A percentile compares a stretch with the other conserved stretches of the same genome.
Conservation (phyloP, 2,329 filamentous ascomycete species). For the Pyrenochaeta sp. region DNA sequence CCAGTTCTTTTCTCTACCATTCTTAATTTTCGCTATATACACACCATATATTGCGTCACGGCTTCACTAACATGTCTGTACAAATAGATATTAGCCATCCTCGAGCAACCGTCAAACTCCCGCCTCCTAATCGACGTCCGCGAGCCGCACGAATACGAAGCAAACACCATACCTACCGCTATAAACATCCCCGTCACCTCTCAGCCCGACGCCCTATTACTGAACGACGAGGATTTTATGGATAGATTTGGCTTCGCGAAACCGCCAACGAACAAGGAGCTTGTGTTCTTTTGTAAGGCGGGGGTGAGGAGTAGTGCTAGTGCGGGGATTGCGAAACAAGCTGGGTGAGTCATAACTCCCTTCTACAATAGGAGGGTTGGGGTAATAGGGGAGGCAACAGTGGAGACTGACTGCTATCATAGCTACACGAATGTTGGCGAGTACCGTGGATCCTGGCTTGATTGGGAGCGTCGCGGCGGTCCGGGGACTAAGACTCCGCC, state of each 20-base stretch:
- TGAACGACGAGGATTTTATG: slow-evolving; percentile 80
- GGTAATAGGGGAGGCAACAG: background rate
- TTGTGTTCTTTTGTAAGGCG: slow-evolving; percentile 89
- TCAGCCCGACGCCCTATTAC: slow-evolving; percentile 80
- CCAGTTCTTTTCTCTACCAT: background rate
- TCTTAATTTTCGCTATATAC: too few species aligned
- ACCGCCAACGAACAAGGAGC: slow-evolving; percentile 32
- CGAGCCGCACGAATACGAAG: slow-evolving; percentile 72
- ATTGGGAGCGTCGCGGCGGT: slow-evolving; percentile 81
- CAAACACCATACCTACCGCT: slow-evolving; percentile 77
- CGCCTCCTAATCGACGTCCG: slow-evolving; percentile 67
- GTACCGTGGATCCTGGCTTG: slow-evolving; percentile 79
- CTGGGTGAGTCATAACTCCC: slow-evolving; percentile 69
- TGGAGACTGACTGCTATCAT: background rate
- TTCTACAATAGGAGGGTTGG: slow-evolving; percentile 26
- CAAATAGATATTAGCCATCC: slow-evolving; percentile 45
- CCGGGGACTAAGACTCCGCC: slow-evolving; percentile 45
- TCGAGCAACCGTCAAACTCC: slow-evolving; percentile 35
- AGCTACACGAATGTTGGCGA: slow-evolving; percentile 73
- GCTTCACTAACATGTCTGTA: background rate
- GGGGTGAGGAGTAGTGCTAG: slow-evolving; percentile 84
- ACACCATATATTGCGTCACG: too few species aligned
- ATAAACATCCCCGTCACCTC: slow-evolving; percentile 83
- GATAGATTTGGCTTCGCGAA: slow-evolving; percentile 76
- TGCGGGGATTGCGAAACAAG: slow-evolving; percentile 76